phyloP scores from a whole-genome alignment of 805 yeast genomes.

The Kuraishia hungarica region DNA sequence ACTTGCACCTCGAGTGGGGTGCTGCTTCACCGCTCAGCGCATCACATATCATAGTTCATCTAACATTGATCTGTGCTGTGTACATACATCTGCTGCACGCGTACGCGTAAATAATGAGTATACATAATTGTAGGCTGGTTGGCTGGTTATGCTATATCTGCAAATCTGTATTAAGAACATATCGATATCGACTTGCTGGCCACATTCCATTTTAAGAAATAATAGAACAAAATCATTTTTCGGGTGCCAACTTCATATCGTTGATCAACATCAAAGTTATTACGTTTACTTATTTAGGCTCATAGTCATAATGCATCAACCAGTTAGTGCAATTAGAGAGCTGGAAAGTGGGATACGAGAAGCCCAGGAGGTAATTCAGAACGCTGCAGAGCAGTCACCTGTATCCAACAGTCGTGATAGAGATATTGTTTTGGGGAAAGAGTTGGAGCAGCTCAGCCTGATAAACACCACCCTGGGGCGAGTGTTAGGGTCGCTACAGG shows the following conservation, averaged over 20 bases:
- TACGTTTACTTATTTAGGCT: not conserved
- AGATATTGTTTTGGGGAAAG: constrained; percentile 10
- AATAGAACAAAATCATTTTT: not conserved
- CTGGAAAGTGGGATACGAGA: not conserved
- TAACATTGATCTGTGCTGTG: not conserved
- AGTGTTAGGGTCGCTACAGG: constrained; percentile 21
- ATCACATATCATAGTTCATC: not conserved
- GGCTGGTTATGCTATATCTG: not conserved
- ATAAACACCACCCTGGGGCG: constrained; percentile 25
- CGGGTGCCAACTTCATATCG: too few relatives aligned
- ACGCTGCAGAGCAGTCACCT: not conserved
- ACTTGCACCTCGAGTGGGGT: too few relatives aligned
- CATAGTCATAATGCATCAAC: not conserved
- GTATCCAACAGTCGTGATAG: not conserved
- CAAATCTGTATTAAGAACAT: too few relatives aligned
- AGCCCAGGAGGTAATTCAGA: not conserved
- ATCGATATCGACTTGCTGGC: too few relatives aligned
- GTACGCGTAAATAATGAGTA: not conserved
- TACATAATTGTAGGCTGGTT: not conserved
- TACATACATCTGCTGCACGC: not conserved
- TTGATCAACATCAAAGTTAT: too few relatives aligned
- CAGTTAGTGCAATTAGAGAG: not conserved
- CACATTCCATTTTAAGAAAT: too few relatives aligned
- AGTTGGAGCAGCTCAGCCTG: constrained; percentile 22
- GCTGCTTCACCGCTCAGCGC: too few relatives aligned